phyloP scores from a whole-genome alignment of 2,329 filamentous ascomycete genomes.

The Colletotrichum cereale region DNA sequence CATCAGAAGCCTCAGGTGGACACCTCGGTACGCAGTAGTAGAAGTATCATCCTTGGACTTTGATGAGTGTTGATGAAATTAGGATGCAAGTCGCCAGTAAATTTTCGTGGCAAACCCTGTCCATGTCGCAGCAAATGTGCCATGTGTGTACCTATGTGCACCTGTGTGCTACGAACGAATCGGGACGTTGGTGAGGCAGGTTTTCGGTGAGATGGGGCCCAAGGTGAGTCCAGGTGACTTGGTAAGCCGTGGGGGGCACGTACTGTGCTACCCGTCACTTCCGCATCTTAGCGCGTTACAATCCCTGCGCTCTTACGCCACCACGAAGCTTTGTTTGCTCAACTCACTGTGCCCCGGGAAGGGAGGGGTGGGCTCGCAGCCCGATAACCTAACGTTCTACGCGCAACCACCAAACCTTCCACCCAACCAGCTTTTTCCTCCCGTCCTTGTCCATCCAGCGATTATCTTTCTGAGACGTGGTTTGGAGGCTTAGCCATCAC shows the following conservation, averaged over 20 bases:
- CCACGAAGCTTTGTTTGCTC: constrained; percentile 18
- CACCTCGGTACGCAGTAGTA: not conserved
- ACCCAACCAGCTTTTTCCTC: not conserved
- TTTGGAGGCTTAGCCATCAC: not conserved
- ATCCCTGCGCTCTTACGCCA: constrained; percentile 30
- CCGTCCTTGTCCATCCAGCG: not conserved
- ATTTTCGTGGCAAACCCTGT: not conserved
- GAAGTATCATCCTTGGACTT: not conserved
- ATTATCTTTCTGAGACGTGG: not conserved
- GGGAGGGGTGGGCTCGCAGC: not conserved
- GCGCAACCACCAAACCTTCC: not conserved
- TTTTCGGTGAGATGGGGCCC: not conserved
- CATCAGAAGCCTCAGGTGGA: not conserved
- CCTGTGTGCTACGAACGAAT: no score
- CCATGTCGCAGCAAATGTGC: not conserved
- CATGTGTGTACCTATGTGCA: not conserved
- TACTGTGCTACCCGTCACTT: constrained; percentile 1
- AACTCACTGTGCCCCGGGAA: not conserved
- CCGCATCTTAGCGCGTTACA: constrained; percentile 12
- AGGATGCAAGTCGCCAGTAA: not conserved
- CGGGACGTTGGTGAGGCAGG: not conserved
- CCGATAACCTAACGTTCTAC: constrained; percentile 14
- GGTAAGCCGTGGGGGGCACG: not conserved
- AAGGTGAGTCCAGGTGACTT: not conserved
- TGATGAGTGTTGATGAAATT: not conserved